Evolutionary conservation across 495 filamentous ascomycete genomes (phyloP).

Genomic region (Podospora appendiculata): DNA sequence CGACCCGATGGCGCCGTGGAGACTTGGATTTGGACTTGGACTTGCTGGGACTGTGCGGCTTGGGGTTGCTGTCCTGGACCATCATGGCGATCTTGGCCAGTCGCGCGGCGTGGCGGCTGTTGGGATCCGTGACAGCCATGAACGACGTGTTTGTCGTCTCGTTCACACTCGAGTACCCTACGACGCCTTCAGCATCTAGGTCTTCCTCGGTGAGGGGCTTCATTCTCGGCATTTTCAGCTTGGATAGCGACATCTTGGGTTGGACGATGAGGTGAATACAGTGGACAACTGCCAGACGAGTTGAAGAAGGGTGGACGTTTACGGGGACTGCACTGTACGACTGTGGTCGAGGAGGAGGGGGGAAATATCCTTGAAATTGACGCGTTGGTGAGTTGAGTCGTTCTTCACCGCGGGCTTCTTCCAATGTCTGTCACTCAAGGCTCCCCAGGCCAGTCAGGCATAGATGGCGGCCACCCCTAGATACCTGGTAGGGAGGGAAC

Average conservation of each 20-base stretch:
- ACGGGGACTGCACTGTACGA: not conserved
- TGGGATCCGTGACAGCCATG: not conserved
- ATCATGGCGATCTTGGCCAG: not conserved
- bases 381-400: too few relatives aligned
- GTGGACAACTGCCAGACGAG: too few relatives aligned
- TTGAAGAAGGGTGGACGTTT: not conserved
- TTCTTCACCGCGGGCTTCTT: too few relatives aligned
- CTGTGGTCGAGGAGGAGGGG: too few relatives aligned
- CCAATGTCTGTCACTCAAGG: too few relatives aligned
- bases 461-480: too few relatives aligned
- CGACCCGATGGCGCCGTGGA: too few relatives aligned
- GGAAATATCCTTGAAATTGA: too few relatives aligned
- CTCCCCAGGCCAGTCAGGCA: too few relatives aligned
- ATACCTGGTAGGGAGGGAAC: too few relatives aligned
- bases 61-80: not conserved
- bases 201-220: not conserved
- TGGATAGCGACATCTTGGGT: not conserved
- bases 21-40: too few relatives aligned
- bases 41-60: not conserved
- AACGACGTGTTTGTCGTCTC: not conserved
- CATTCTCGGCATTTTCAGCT: not conserved
- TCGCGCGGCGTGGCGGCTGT: not conserved
- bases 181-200: not conserved
- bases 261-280: not conserved
- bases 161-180: not conserved